phyloP scores from a whole-genome alignment of 495 filamentous ascomycete species.

The Aspergillus conjunctus region DNA sequence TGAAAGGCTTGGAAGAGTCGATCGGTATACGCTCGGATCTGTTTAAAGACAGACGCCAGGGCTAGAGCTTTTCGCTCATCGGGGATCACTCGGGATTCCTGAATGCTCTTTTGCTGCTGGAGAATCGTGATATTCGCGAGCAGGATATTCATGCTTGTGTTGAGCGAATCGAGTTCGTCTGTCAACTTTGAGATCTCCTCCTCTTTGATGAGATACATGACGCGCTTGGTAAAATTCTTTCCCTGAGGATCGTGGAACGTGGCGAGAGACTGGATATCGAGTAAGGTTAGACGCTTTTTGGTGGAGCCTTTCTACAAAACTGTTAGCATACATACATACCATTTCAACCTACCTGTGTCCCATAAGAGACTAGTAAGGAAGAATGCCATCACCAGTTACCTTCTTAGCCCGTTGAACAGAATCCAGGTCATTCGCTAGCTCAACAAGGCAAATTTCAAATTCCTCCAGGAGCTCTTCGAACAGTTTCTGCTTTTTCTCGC shows the following conservation, averaged over 20 bases:
- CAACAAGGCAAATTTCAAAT: not conserved
- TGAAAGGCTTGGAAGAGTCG: constrained; percentile 7
- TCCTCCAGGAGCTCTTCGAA: constrained; percentile 4
- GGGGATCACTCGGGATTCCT: not conserved
- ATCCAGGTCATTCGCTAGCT: not conserved
- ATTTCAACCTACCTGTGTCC: not conserved
- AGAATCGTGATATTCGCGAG: not conserved
- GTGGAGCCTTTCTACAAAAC: not conserved
- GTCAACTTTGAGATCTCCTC: not conserved
- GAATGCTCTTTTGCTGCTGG: not conserved
- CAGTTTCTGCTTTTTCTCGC: constrained; percentile 1
- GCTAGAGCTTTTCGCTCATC: constrained; percentile 8
- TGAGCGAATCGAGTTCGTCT: constrained; percentile 1
- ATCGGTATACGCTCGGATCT: constrained; percentile 2
- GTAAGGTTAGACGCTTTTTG: not conserved
- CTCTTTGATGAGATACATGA: constrained; percentile 9
- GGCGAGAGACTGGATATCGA: not conserved
- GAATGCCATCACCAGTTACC: not conserved
- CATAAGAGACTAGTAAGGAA: not conserved
- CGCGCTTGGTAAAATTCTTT: not conserved
- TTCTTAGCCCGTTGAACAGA: not conserved
- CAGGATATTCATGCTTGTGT: constrained; percentile 1
- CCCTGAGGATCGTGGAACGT: not conserved
- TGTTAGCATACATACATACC: not conserved
- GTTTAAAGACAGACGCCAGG: not conserved